Conservation (phyloP, 2,329 filamentous ascomycete genomes). For the Madurella mycetomatis region DNA sequence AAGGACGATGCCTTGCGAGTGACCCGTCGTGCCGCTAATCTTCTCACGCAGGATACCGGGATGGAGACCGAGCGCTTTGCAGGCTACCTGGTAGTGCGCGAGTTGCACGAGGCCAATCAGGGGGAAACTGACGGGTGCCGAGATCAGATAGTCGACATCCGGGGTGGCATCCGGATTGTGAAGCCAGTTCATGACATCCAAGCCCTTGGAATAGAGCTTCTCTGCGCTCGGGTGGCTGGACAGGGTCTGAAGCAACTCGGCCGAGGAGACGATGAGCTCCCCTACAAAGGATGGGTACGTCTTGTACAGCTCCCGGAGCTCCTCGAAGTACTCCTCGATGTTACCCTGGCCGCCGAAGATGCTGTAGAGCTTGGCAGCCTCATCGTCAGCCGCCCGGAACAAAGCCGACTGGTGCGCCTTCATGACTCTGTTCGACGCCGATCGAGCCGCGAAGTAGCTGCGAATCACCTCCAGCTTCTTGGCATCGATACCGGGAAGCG, state of each 20-base stretch:
- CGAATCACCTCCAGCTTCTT: slow-evolving; percentile 90
- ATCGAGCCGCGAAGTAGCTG: slow-evolving; percentile 86
- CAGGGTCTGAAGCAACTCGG: slow-evolving; percentile 81
- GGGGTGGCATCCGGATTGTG: slow-evolving; percentile 84
- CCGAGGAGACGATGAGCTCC: slow-evolving; percentile 74
- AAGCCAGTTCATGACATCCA: slow-evolving; percentile 92
- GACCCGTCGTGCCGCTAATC: slow-evolving; percentile 84
- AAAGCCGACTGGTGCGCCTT: slow-evolving; percentile 92
- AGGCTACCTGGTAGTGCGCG: slow-evolving; percentile 91
- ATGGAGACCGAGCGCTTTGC: slow-evolving; percentile 82
- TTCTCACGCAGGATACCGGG: slow-evolving; percentile 83
- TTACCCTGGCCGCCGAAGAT: slow-evolving; percentile 98
- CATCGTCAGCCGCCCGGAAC: slow-evolving; percentile 80
- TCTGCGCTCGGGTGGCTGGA: slow-evolving; percentile 79
- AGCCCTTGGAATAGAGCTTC: slow-evolving; percentile 95
- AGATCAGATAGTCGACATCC: slow-evolving; percentile 90
- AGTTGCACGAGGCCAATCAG: slow-evolving; percentile 95
- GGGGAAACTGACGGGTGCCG: slow-evolving; percentile 90
- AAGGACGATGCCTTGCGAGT: slow-evolving; percentile 94
- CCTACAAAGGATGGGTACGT: slow-evolving; percentile 90
- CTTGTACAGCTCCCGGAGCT: slow-evolving; percentile 83
- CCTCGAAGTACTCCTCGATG: slow-evolving; percentile 99
- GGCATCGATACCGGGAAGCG: slow-evolving; percentile 79
- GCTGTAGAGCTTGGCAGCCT: slow-evolving; percentile 79
- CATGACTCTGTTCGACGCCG: slow-evolving; percentile 78